Base-by-base conservation (phyloP, 345 rosid species). In the Aegle marmelos region DNA sequence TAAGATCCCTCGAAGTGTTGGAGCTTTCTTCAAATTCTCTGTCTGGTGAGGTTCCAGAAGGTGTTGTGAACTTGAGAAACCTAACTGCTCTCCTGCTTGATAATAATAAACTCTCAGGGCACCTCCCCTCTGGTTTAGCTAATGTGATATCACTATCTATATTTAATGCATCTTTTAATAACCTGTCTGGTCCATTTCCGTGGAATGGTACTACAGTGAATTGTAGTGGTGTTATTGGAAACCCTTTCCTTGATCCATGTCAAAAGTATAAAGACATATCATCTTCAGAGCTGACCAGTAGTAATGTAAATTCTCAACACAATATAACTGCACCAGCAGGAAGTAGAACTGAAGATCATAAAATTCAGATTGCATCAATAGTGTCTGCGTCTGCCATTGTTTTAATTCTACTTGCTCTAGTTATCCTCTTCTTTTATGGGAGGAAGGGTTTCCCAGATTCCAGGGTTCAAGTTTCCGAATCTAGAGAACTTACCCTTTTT, bases 301-400 rank as follows among this genome's bases (percentile, higher is more conserved):
- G 60, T 13, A 8, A 31, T 57, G 64, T 22, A 17, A 30, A 54
- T 59, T 50, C 33, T 27, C 21, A 7, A 8, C 27, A 5, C 13
- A 30, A 54, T 59, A 27, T 61, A 36, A 36, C 41, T 70, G 53
- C 73, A 30, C 68, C 74, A 54, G 6, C 76, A 33, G 70, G 37
- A n/a, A 14, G 33, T 33, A 56, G 13, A 25, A 30, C 59, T 59
- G 72, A 28, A 50, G 64, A 37, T 11, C 41, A 10, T 54, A 68
- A 78, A 37, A 59, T 82, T 67, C 85, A 85, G 81, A 82, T 85
- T 57, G 83, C 85, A 60, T 80, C 82, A 25, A 78, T 85, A 64
- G 79, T 65, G 28, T 82, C 83, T 39, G 83, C 85, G 67, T 75
- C 76, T 33, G 83, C 82, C 7, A 34, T 85, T 75, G 66, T 82